Evolutionary conservation across 306 rosid genomes (phyloP).

Genomic region (Fragaria vesca): DNA sequence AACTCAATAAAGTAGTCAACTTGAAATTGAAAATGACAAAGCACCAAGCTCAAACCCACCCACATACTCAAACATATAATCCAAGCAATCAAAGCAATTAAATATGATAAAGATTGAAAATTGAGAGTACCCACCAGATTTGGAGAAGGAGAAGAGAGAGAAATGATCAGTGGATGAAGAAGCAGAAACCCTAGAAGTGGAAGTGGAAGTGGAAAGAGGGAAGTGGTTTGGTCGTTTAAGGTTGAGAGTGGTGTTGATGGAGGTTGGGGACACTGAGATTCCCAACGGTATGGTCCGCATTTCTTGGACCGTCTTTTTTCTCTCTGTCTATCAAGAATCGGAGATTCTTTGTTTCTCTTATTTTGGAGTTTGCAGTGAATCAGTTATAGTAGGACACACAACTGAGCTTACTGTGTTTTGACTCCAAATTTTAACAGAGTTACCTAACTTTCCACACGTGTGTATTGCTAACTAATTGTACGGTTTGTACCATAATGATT

Average conservation of each 20-base stretch:
- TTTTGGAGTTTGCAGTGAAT: neutral
- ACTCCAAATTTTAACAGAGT: neutral
- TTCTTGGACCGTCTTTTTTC: slow-evolving; percentile 35
- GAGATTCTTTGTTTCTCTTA: slow-evolving; percentile 10
- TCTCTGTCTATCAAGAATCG: slow-evolving; percentile 20
- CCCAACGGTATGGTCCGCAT: slow-evolving; percentile 85
- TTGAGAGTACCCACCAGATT: slow-evolving; percentile 51
- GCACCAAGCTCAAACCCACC: neutral
- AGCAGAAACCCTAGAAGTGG: neutral
- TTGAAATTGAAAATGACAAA: slow-evolving; percentile 5
- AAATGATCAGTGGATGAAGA: slow-evolving; percentile 31
- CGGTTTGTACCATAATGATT: neutral
- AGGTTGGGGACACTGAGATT: slow-evolving; percentile 52
- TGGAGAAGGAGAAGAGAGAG: slow-evolving; percentile 44
- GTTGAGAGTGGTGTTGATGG: slow-evolving; percentile 40
- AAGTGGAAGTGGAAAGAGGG: slow-evolving; percentile 31
- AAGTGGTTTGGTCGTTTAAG: slow-evolving; percentile 40
- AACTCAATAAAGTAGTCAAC: neutral
- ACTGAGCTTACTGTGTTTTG: neutral
- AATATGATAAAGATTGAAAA: neutral
- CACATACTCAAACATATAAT: neutral
- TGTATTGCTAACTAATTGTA: neutral
- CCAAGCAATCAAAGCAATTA: neutral
- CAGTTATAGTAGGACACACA: neutral
- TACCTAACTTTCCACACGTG: slow-evolving; percentile 4